Percentiles rank a stretch among this genome's conserved stretches.
Conservation (phyloP, 257 asterid genomes). For the Nicotiana sylvestris region DNA sequence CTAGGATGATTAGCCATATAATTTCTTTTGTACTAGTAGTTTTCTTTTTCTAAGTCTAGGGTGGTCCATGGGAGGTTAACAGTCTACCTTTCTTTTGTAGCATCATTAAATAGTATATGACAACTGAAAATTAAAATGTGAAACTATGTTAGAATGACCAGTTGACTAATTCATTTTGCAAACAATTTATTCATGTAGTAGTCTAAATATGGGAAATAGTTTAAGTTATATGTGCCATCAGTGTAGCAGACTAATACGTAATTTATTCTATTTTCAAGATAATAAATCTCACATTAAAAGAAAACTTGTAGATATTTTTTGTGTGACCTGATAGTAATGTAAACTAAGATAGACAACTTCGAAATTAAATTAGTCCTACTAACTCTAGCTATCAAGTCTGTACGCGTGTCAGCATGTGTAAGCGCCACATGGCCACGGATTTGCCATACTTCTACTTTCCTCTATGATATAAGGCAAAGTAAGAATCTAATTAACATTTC, state of each 20-base stretch:
- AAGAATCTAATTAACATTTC: conserved; percentile 40
- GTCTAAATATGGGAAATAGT: not conserved
- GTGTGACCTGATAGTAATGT: too few relatives aligned
- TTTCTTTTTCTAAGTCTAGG: conserved; percentile 22
- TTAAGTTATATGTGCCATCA: not conserved
- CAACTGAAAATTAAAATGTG: conserved; percentile 10
- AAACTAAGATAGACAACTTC: too few relatives aligned
- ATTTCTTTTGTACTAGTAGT: conserved; percentile 5
- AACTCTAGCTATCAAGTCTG: not conserved
- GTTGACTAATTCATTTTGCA: not conserved
- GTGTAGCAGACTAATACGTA: too few relatives aligned
- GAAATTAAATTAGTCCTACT: too few relatives aligned
- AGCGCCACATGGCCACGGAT: conserved; percentile 46
- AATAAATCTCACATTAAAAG: too few relatives aligned
- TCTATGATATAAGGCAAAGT: conserved; percentile 33
- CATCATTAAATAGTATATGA: conserved; percentile 20
- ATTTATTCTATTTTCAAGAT: too few relatives aligned
- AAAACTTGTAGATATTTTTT: too few relatives aligned
- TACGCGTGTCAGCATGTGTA: conserved; percentile 25
- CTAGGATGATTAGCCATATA: not conserved
- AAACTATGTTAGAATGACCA: conserved; percentile 18
- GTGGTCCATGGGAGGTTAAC: conserved; percentile 51
- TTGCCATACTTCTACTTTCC: conserved; percentile 41
- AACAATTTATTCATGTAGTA: not conserved
- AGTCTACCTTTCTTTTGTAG: conserved; percentile 22